Percentiles rank a stretch among this genome's conserved stretches.
These are phyloP conservation scores for Diplodia corticola DNA, from an alignment of 2,329 filamentous ascomycete genomes.

Conservation along the genomic window DNA sequence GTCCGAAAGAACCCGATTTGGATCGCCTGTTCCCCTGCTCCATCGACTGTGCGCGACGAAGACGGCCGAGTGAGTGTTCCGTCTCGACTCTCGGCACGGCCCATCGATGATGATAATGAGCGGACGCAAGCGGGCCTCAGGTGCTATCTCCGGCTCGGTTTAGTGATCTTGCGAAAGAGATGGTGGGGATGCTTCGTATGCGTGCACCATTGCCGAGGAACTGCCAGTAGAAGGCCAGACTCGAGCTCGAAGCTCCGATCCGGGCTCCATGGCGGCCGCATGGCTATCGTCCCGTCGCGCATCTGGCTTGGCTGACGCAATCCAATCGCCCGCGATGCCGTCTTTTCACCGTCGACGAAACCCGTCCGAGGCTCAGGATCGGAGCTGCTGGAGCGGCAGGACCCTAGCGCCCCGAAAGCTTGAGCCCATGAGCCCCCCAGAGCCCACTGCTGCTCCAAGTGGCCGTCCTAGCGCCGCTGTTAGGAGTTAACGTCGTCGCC, in stretches of 20 bases:
- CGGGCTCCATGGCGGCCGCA: not conserved
- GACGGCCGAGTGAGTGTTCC: too few species aligned
- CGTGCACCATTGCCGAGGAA: not conserved
- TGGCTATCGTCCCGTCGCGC: not conserved
- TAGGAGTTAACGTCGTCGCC: constrained; percentile 17
- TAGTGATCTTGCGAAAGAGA: not conserved
- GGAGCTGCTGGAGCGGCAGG: not conserved
- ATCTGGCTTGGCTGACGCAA: not conserved
- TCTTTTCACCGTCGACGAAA: too few species aligned
- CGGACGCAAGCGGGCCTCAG: not conserved
- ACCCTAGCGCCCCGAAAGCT: constrained; percentile 10
- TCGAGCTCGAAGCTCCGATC: not conserved
- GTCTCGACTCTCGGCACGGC: too few species aligned
- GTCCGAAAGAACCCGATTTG: too few species aligned
- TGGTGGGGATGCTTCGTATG: too few species aligned
- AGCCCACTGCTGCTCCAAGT: not conserved
- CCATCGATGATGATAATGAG: not conserved
- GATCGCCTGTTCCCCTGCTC: too few species aligned
- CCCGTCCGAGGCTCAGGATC: not conserved
- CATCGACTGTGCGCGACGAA: too few species aligned
- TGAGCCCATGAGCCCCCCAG: constrained; percentile 14
- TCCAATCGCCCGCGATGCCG: not conserved
- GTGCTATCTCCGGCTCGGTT: not conserved
- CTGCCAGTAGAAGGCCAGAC: not conserved
- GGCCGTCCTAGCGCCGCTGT: constrained; percentile 10